Percentiles rank a stretch among this genome's conserved stretches.
phyloP scores from a whole-genome alignment of 306 rosid species.

The Cucumis sativus region Cucumber_9930_V3 NC_026660.2:28064001-28064500 shows the following conservation, averaged over 20 bases:
- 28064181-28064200: conserved; percentile 38
- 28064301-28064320: conserved; percentile 65
- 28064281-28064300: conserved; percentile 65
- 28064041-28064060: conserved; percentile 34
- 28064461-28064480: conserved; percentile 74
- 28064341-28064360: neutral
- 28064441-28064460: conserved; percentile 12
- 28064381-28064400: neutral
- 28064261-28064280: conserved; percentile 48
- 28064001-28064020: neutral
- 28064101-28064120: conserved; percentile 3
- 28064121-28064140: neutral
- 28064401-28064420: neutral
- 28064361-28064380: neutral
- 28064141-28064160: conserved; percentile 13
- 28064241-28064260: conserved; percentile 53
- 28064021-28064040: conserved; percentile 3
- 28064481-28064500: conserved; percentile 66
- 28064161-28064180: conserved; percentile 27
- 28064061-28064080: conserved; percentile 29
- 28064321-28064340: conserved; percentile 20
- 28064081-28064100: conserved; percentile 26
- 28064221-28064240: conserved; percentile 68
- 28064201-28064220: conserved; percentile 70
- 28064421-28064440: neutral